phyloP scores from a whole-genome alignment of 2,329 filamentous ascomycete genomes.

The Grosmannia clavigera region DNA sequence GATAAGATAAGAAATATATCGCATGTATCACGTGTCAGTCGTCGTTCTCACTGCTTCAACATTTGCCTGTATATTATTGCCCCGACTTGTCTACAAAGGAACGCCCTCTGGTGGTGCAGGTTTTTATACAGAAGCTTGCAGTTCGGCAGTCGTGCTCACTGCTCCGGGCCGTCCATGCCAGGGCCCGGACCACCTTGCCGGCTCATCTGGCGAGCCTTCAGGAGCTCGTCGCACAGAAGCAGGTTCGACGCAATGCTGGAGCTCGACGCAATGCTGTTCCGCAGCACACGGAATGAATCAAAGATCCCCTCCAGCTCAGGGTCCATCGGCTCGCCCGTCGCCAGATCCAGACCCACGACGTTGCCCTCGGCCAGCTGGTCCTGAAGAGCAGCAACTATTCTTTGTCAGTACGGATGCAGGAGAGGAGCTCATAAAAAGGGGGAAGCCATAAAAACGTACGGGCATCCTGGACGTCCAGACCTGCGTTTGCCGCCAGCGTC shows the following conservation, averaged over 20 bases:
- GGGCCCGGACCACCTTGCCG: slow-evolving; percentile 49
- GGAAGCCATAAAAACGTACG: slow-evolving; percentile 41
- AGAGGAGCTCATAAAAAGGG: neutral
- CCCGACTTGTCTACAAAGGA: slow-evolving; percentile 4
- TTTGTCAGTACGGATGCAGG: slow-evolving; percentile 9
- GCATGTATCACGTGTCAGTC: neutral
- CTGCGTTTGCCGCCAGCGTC: slow-evolving; percentile 89
- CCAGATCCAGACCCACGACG: slow-evolving; percentile 73
- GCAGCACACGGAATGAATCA: slow-evolving; percentile 88
- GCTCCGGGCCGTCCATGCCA: slow-evolving; percentile 49
- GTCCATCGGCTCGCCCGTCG: slow-evolving; percentile 88
- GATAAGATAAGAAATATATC: neutral
- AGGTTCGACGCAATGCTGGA: slow-evolving; percentile 93
- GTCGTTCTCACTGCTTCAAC: slow-evolving; percentile 3
- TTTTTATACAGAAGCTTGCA: slow-evolving; percentile 24
- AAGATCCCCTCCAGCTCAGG: slow-evolving; percentile 85
- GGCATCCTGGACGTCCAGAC: slow-evolving; percentile 92
- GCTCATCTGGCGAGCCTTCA: slow-evolving; percentile 96
- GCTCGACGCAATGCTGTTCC: slow-evolving; percentile 88
- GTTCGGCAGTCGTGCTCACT: slow-evolving; percentile 19
- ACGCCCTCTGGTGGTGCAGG: slow-evolving; percentile 14
- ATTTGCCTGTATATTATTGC: neutral
- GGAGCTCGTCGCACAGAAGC: slow-evolving; percentile 87
- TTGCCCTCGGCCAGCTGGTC: slow-evolving; percentile 79
- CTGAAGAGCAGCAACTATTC: slow-evolving; percentile 66